Evolutionary conservation across 2,329 filamentous ascomycete species (phyloP), one percentile per base, ranked within the genome.

Genomic region (Penicillium sp.): DNA sequence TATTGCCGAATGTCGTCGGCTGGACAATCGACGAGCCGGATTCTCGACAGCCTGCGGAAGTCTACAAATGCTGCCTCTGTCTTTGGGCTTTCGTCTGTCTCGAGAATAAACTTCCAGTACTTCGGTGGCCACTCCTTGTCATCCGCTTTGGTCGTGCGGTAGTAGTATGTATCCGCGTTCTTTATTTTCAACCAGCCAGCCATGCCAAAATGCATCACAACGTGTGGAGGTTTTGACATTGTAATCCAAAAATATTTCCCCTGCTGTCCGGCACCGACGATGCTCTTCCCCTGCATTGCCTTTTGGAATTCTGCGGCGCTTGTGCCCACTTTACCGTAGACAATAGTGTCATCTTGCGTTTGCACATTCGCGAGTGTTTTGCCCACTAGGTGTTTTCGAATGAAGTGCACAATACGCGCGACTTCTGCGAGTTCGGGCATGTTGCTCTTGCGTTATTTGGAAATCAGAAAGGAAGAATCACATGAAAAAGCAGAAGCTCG

Each of bases 171-270:
- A 59, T 87, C 84, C 57, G 90, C 86, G 60, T 87, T 86, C 62
- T 83, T 87, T 69, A 97, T 91, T 66, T 96, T 89, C 52, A 97
- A 81, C 94, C 94, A 97, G 6, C 94, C 85, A 16, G 79, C 76
- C 81, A 83, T 83, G 43, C 91, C 91, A 64, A 95, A 86, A 71
- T 96, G 91, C 85, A 96, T 91, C 28, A 97, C 84, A 0, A 89
- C 83, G 73, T 97, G 94, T 1, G 93, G 92, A 11, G 90, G 82
- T 9, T 82, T 81, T 24, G 83, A 81, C 83, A 90, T 89, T 38
- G 90, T 86, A 21, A 97, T 79, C 80, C 94, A 99, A 71, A 99
- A 97, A 69, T 97, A 97, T 81, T 97, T 99, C 9, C 94, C 94
- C 70, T 97, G 94, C 59, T 89, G 91, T 3, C 89, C 89, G 3